Base-by-base conservation (phyloP, 148 eudicot genomes). In the Amaranthus hypochondriacus region DNA sequence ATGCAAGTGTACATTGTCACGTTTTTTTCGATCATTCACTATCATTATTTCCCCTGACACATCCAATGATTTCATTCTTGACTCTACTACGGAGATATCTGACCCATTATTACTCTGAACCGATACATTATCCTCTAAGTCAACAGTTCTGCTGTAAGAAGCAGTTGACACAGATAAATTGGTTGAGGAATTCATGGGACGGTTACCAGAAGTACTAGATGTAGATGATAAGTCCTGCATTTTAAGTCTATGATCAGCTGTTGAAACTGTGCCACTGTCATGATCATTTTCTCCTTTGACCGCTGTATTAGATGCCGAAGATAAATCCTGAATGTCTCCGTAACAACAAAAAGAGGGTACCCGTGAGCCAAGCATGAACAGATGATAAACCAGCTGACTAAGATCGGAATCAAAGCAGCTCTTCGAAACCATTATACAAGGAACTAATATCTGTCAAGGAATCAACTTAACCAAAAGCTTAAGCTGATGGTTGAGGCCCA, bases 11-110 rank as follows among this genome's bases (percentile, higher is more conserved):
- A 79, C 5, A 60, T 77, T 68, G 2, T 62, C 76, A 66, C 52
- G 77, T 78, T 77, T 77, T 56, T 28, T 71, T 58, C 15, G 69
- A 61, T 46, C 66, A 43, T 68, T 69, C 50, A 72, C 70, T 64
- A 43, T 53, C 48, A 49, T 58, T 60, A 66, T 15, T 66, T 69
- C 76, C 4, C 47, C 57, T 7, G 83, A 74, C 5, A 74, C 62
- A 71, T 80, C 76, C 71, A 77, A 47, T 18, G 77, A 48, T 62
- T 66, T 77, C 78, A 83, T 59, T 75, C 71, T 80, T 49, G 82
- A 76, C 71, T 72, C 80, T 44, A 73, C 50, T 59, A 43, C 70
- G 15, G 83, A 72, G 63, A 59, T 53, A 46, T 79, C 71, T 9
- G 77, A 73, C 21, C 70, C 77, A 56, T 56, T 55, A 52, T 61